phyloP scores from a whole-genome alignment of 305 asterid genomes.

The Fraxinus paxiana region DNA sequence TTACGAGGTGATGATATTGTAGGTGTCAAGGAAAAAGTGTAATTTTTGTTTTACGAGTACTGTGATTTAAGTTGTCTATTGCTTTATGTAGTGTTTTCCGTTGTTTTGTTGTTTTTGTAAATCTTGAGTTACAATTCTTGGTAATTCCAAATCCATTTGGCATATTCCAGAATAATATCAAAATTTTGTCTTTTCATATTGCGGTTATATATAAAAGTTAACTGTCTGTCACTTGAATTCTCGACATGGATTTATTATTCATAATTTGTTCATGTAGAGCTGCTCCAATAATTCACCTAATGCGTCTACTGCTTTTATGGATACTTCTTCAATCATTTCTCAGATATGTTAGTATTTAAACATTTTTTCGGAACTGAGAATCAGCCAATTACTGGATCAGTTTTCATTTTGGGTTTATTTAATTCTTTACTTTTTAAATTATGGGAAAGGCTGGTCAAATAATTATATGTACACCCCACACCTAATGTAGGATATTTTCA shows the following conservation, averaged over 20 bases:
- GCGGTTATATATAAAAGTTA: neutral
- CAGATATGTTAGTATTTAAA: neutral
- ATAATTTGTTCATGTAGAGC: neutral
- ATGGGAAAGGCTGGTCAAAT: neutral
- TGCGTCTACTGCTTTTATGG: neutral
- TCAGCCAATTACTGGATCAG: neutral
- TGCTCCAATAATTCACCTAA: neutral
- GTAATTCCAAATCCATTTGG: neutral
- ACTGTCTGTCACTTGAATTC: neutral
- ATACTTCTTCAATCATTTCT: neutral
- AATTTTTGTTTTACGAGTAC: neutral
- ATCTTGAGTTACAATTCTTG: neutral
- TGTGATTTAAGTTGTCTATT: neutral
- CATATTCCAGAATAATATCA: neutral
- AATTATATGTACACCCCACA: neutral
- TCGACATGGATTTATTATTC: neutral
- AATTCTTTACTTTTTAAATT: neutral
- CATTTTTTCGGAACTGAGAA: neutral
- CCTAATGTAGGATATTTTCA: neutral
- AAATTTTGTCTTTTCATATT: neutral
- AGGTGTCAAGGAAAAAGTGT: neutral
- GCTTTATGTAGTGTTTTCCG: neutral
- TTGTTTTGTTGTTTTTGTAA: neutral
- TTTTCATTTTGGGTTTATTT: neutral
- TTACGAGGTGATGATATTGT: neutral